Conservation (phyloP, 1,284 basidiomycete genomes). For the Ustilago vetiveriae region DNA sequence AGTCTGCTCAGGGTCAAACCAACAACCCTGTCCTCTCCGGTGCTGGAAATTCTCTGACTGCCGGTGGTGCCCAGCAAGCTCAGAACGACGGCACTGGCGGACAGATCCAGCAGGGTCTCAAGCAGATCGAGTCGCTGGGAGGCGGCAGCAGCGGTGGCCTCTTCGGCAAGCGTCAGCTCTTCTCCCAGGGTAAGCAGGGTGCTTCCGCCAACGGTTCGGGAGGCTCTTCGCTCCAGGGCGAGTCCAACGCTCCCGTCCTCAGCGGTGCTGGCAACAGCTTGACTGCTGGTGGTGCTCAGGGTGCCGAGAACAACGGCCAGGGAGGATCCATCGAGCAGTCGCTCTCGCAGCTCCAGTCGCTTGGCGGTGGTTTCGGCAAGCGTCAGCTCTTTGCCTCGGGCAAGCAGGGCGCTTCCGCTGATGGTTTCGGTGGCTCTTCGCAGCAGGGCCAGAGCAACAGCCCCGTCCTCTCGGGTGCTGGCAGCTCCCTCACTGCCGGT, state of each 20-base stretch:
- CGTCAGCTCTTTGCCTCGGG: constrained; percentile 21
- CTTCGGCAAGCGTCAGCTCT: constrained; percentile 17
- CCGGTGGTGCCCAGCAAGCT: constrained; percentile 18
- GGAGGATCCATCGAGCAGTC: constrained; percentile 23
- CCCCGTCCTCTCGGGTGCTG: constrained; percentile 7
- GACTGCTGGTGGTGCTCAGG: constrained; percentile 21
- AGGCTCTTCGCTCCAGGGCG: constrained; percentile 13
- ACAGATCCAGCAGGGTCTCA: constrained; percentile 17
- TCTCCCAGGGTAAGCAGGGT: constrained; percentile 17
- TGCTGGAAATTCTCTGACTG: constrained; percentile 20
- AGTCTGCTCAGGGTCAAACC: constrained; percentile 15
- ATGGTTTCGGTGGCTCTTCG: constrained; percentile 16
- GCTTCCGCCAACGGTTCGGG: constrained; percentile 23
- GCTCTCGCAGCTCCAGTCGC: constrained; percentile 23
- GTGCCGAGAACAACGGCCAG: constrained; percentile 21
- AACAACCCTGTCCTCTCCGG: constrained; percentile 20
- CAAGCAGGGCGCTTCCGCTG: constrained; percentile 31
- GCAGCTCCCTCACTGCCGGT: constrained; percentile 13
- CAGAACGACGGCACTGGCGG: constrained; percentile 27
- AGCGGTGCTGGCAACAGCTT: constrained; percentile 16
- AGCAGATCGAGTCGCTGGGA: constrained; percentile 17
- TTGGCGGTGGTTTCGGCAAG: constrained; percentile 21
- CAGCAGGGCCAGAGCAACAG: constrained; percentile 6
- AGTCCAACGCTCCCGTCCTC: constrained; percentile 16
- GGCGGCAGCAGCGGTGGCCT: constrained; percentile 6